phyloP scores from a whole-genome alignment of 805 yeast species.

The Kluyveromyces starmeri region DNA sequence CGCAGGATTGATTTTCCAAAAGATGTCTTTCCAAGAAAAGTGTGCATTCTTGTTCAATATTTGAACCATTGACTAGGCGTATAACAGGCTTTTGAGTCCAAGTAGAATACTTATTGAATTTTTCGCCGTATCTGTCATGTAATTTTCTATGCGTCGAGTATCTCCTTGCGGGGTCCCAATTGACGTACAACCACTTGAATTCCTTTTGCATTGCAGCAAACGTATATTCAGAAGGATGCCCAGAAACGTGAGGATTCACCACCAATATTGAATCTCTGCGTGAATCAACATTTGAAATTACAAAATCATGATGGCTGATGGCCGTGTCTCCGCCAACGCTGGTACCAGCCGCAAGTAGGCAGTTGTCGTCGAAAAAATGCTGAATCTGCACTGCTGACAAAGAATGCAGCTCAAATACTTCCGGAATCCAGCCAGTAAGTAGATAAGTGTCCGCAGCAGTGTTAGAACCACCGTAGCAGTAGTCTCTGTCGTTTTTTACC shows the following conservation, averaged over 20 bases:
- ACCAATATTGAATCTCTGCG: conserved; percentile 6
- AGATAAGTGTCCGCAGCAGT: conserved; percentile 60
- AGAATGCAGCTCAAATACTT: conserved; percentile 32
- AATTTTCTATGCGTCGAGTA: conserved; percentile 17
- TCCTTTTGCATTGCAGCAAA: conserved; percentile 25
- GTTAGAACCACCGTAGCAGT: conserved; percentile 65
- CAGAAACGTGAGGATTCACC: conserved; percentile 6
- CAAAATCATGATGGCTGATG: conserved; percentile 2
- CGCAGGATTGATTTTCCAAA: conserved; percentile 10
- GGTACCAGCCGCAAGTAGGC: conserved; percentile 60
- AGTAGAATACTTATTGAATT: conserved; percentile 11
- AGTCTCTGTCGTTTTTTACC: conserved; percentile 44
- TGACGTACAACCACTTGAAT: conserved; percentile 50
- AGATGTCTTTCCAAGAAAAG: conserved; percentile 44
- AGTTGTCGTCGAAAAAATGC: conserved; percentile 12
- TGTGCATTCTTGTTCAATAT: conserved; percentile 31
- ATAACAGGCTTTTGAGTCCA: conserved; percentile 37
- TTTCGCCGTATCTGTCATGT: conserved; percentile 25
- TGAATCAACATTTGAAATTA: conserved; percentile 22
- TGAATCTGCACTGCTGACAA: conserved; percentile 24
- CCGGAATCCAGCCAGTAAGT: conserved; percentile 70
- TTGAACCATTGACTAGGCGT: conserved; percentile 29
- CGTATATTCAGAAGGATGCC: conserved; percentile 18
- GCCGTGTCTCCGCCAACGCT: conserved; percentile 19
- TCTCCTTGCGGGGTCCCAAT: conserved; percentile 45